Percentiles rank a stretch among this genome's conserved stretches.
Conservation (phyloP, 2,329 filamentous ascomycete species). For the Torrubiellomyces zombiae region DNA sequence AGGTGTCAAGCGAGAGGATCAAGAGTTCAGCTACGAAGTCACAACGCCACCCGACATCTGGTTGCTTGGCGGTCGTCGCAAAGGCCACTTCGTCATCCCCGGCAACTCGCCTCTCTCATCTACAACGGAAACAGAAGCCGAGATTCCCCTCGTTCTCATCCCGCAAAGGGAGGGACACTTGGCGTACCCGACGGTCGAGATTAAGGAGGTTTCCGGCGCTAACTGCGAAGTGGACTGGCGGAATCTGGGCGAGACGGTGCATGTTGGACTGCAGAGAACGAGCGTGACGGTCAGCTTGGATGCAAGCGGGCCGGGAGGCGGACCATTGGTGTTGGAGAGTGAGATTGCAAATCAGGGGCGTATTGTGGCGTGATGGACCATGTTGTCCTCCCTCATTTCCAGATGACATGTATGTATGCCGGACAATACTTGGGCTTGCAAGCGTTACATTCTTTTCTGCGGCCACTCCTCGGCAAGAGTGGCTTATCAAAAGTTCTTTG, state of each 20-base stretch:
- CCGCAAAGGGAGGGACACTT: slow-evolving; percentile 64
- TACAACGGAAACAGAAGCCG: slow-evolving; percentile 32
- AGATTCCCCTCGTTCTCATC: slow-evolving; percentile 58
- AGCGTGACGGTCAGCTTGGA: slow-evolving; percentile 61
- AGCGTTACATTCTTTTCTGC: too few relatives aligned
- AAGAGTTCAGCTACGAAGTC: slow-evolving; percentile 75
- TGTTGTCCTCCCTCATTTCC: neutral
- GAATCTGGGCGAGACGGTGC: slow-evolving; percentile 60
- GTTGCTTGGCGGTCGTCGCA: slow-evolving; percentile 69
- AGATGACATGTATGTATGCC: slow-evolving; percentile 2
- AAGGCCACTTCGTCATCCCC: slow-evolving; percentile 57
- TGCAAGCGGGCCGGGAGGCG: slow-evolving; percentile 46
- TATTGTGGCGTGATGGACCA: slow-evolving; percentile 18
- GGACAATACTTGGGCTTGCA: too few relatives aligned
- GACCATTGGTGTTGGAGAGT: slow-evolving; percentile 49
- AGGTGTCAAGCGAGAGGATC: slow-evolving; percentile 22
- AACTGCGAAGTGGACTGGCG: slow-evolving; percentile 65
- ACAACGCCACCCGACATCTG: slow-evolving; percentile 58
- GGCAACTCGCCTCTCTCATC: slow-evolving; percentile 19
- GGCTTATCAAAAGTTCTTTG: too few relatives aligned
- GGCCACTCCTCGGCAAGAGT: too few relatives aligned
- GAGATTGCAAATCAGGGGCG: slow-evolving; percentile 22
- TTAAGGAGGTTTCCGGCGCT: slow-evolving; percentile 38
- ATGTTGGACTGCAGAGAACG: slow-evolving; percentile 54
- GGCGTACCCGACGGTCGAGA: slow-evolving; percentile 64